Evolutionary conservation across 768 basidiomycete genomes (phyloP), one percentile per base, ranked within the genome.

Genomic region (Paxillus rubicundulus): DNA sequence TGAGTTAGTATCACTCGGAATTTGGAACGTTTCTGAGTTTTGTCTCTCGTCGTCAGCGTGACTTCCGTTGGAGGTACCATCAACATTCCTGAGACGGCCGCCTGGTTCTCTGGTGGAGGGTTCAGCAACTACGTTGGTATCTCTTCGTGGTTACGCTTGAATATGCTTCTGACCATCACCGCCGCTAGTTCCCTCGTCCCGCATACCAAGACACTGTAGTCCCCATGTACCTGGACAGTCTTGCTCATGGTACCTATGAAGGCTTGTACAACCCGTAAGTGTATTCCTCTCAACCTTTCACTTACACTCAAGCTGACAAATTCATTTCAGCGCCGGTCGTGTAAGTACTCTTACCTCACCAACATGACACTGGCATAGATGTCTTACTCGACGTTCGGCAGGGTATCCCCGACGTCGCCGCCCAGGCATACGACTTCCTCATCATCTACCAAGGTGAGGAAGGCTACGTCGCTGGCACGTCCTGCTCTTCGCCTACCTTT

Each of bases 51-150:
- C 45, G n/a, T 20, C 20, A 89, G 87, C 55, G 84, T 88, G 17
- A 91, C 88, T 4, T 55, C 84, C 3, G 87, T 91, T 3, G 88
- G 88, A 7, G 88, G 81, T 9, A 89, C 87, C 1, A 67, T 65
- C 20, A 55, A 69, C 37, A 68, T 86, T 45, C 86, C 85, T 0
- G 87, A 90, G 64, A 73, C 73, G 13, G 82, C 81, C 0, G 79
- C 77, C 0, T 64, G 47, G 56, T 85, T 87, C 71, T 87, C 85
- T 12, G 85, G 86, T 1, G 87, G 87, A 33, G 87, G 87, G 3
- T 90, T 89, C 71, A 87, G 85, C 63, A 74, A 85, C 55, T 80
- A 81, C 47, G 85, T 86, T 12, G 56, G 77, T 73, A 7, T 34
- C 13, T 14, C 12, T 9, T 18, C 14, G 5, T 17, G 17, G 34